Evolutionary conservation across 2,329 filamentous ascomycete genomes (phyloP).

Genomic region (Tothia fuscella): DNA sequence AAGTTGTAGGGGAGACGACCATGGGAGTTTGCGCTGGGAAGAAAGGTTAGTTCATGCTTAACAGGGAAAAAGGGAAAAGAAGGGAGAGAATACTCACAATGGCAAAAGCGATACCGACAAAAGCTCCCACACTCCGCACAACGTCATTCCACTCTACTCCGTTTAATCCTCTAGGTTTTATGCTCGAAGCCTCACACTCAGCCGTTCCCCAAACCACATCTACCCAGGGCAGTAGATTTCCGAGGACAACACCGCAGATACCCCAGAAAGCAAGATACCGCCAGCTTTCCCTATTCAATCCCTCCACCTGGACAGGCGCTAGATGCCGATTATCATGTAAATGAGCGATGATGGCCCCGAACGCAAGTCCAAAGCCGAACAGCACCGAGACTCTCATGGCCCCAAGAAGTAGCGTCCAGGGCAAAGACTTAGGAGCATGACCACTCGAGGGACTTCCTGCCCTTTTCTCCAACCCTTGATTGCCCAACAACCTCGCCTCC

Average conservation of each 20-base stretch:
- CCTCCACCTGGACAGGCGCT: constrained; percentile 47
- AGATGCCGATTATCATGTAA: constrained; percentile 60
- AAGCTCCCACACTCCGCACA: constrained; percentile 56
- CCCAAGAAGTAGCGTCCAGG: neutral
- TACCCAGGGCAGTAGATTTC: constrained; percentile 71
- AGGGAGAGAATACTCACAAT: constrained; percentile 53
- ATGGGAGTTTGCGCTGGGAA: constrained; percentile 68
- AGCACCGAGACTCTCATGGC: constrained; percentile 36
- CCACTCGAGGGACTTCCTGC: neutral
- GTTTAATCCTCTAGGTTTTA: constrained; percentile 19
- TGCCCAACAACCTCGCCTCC: constrained; percentile 4
- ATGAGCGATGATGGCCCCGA: constrained; percentile 69
- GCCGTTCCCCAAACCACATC: constrained; percentile 61
- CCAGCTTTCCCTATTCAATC: constrained; percentile 44
- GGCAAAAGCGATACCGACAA: constrained; percentile 62
- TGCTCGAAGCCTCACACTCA: constrained; percentile 11
- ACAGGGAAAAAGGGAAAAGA: neutral
- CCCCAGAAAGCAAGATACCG: constrained; percentile 74
- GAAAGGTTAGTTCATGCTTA: neutral
- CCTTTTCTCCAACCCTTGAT: neutral
- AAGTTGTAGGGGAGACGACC: constrained; percentile 90
- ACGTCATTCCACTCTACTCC: constrained; percentile 63
- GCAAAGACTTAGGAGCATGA: neutral
- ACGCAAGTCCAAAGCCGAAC: constrained; percentile 68
- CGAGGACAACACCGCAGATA: constrained; percentile 61